Evolutionary conservation across 306 rosid genomes (phyloP).

Genomic region (Datisca glomerata): DNA sequence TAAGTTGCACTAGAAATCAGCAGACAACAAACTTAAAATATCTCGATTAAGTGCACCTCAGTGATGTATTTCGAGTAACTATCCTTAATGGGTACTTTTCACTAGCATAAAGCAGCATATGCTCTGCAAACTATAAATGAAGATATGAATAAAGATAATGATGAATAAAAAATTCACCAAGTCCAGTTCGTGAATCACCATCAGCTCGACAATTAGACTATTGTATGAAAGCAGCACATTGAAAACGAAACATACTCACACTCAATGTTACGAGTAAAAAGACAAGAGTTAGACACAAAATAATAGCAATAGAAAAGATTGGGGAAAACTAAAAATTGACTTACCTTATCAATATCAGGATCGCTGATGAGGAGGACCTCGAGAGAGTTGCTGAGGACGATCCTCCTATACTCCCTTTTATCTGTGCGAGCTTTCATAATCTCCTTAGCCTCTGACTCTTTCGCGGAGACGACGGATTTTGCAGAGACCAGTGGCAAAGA

Average conservation of each 20-base stretch:
- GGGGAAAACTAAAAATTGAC: neutral
- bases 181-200: neutral
- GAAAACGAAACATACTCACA: neutral
- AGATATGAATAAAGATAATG: neutral
- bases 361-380: conserved; percentile 72
- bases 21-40: neutral
- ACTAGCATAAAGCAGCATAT: conserved; percentile 98
- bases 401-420: conserved; percentile 58
- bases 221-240: conserved; percentile 99
- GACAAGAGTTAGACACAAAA: neutral
- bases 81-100: conserved; percentile 83
- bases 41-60: conserved; percentile 36
- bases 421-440: conserved; percentile 67
- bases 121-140: conserved; percentile 44
- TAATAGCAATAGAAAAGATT: neutral
- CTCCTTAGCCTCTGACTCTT: conserved; percentile 21
- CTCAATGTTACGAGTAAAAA: no score
- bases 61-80: conserved; percentile 81
- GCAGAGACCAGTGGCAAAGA: no score
- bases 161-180: neutral
- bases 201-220: no score
- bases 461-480: no score
- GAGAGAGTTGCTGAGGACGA: conserved; percentile 64
- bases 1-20: no score
- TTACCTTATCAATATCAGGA: conserved; percentile 82